Evolutionary conservation across 2,329 filamentous ascomycete species (phyloP), one percentile per base, ranked within the genome.

Genomic region (Arachnomyces sp.): DNA sequence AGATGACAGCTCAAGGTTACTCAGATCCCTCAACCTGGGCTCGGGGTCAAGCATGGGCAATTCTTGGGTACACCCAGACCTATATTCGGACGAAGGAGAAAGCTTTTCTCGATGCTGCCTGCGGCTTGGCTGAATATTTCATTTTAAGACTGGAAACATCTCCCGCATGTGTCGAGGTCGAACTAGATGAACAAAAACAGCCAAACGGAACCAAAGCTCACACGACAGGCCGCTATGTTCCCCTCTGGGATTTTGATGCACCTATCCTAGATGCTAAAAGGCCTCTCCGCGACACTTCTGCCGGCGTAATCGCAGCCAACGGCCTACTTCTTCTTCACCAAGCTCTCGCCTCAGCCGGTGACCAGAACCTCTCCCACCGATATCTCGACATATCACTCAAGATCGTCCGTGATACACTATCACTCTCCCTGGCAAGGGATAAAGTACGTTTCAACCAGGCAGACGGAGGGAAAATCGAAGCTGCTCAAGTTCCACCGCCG

Each of bases 261-360:
- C 36, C 36, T 11, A 38, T 38, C 13, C 15, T 21, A 11, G 44
- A 49, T 15, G 45, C 45, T 9, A 35, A 21, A 1, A 36, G 37
- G 15, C 50, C 41, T 42, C 30, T 66, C 51, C 46, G 65, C 13
- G 66, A 69, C 34, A 61, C 61, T 0, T 67, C 62, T 0, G 66
- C 66, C 3, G 66, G 62, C 0, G 57, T 67, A 4, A 61, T 68
- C 31, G 60, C 65, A 1, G 65, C 64, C 1, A 68, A 69, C 44
- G 66, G 66, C 0, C 31, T 69, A 1, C 37, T 69, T 8, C 47
- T 54, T 3, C 34, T 54, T 3, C 42, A 49, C 3, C 45, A 48
- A 40, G 34, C 34, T n/a, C 39, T 53, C 11, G 13, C 42, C 11
- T 14, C 42, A n/a, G 15, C 38, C 4, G 39, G 36, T 4, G 28